Percentiles rank a stretch among this genome's conserved stretches.
phyloP scores from a whole-genome alignment of 805 yeast species.

The Metschnikowia kofuensis region DNA sequence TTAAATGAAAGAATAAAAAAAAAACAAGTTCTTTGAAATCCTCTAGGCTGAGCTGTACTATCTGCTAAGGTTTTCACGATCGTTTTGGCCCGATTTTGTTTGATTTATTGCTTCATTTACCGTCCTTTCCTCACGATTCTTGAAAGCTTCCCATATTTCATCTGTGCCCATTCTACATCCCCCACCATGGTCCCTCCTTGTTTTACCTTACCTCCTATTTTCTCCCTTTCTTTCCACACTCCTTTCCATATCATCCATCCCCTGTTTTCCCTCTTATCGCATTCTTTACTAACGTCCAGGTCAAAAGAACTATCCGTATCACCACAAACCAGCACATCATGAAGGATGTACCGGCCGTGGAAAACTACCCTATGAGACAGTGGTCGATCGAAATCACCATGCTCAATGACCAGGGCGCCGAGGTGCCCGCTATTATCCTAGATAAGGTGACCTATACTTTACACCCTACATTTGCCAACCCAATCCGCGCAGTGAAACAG shows the following conservation, averaged over 20 bases:
- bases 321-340: slow-evolving; percentile 82
- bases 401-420: slow-evolving; percentile 77
- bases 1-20: too few relatives aligned
- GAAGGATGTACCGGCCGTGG: slow-evolving; percentile 78
- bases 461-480: slow-evolving; percentile 93
- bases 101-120: too few relatives aligned
- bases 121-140: too few relatives aligned
- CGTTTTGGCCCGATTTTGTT: too few relatives aligned
- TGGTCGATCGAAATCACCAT: slow-evolving; percentile 82
- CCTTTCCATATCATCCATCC: background rate
- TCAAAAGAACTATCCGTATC: slow-evolving; percentile 83
- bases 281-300: slow-evolving; percentile 31
- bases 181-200: too few relatives aligned
- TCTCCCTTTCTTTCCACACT: background rate
- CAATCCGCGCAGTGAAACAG: slow-evolving; percentile 74
- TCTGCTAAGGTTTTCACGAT: too few relatives aligned
- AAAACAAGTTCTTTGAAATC: too few relatives aligned
- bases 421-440: slow-evolving; percentile 79
- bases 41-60: too few relatives aligned
- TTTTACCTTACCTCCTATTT: too few relatives aligned
- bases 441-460: slow-evolving; percentile 91
- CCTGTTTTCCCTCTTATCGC: background rate
- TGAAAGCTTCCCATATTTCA: too few relatives aligned
- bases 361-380: slow-evolving; percentile 90
- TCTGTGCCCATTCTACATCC: too few relatives aligned